Evolutionary conservation across 305 asterid genomes (phyloP), one percentile per base, ranked within the genome.

Genomic region (Rubia occidens): DNA sequence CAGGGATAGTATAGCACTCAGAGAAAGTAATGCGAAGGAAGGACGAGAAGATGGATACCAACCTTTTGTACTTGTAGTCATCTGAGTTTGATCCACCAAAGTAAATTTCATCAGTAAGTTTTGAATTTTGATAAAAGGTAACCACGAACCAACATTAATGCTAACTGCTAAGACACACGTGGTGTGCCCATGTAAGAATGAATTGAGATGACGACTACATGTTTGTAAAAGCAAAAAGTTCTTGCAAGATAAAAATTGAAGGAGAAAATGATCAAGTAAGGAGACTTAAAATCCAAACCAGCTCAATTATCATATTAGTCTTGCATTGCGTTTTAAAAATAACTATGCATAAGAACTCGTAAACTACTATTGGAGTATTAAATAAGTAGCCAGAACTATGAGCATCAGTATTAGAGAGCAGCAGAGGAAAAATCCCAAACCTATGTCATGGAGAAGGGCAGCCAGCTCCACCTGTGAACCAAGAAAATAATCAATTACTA

Each of bases 381-480:
- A 73, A 60, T 47, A 53, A 51, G 59, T 8, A 68, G 18, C 37
- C 39, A 39, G 39, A 35, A 9, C 60, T 17, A 54, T 18, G 26
- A 71, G 21, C 3, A 54, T 63, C 44, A 45, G 69, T 17, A 60
- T 63, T 65, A 55, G 58, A 60, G 44, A 64, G 54, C 4, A 65
- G 56, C 0, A 64, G 59, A 10, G 59, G 64, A 56, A 37, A 71
- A 71, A 67, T 56, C 6, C 61, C 40, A 42, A 67, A 75, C 97
- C 97, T 76, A 88, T 85, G 81, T 93, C 98, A 73, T 90, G 98
- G 65, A 93, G 88, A 84, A 93, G 95, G 53, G 98, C 98, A 72
- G 98, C 95, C 77, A 93, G 83, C 82, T 90, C 95, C 79, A 93
- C 97, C 98, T 93, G 86, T 64, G 67, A 77, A 61, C 53, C 60